Evolutionary conservation across 371 early-diverging fungal genomes (phyloP), one percentile per base, ranked within the genome.

Genomic region (Mucor circinelloides): DNA sequence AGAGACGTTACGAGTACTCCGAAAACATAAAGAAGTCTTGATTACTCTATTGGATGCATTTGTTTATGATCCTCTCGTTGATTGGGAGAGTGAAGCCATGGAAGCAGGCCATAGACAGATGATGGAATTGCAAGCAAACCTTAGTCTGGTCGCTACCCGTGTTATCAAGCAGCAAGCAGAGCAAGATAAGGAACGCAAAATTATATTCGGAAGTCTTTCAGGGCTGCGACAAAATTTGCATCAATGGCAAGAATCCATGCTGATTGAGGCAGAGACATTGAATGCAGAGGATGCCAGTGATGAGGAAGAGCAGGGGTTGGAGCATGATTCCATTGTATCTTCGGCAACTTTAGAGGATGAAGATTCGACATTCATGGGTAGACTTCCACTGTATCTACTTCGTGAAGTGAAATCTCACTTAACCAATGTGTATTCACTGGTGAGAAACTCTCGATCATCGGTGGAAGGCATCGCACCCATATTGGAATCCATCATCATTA

Each of bases 21-120:
- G 92, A 8, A 79, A 86, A 30, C 91, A 95, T 66, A 87, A 88
- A 64, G 94, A 95, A 61, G 86, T 94, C 2, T 77, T 98, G 21
- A 78, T 94, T 21, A 91, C 93, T 0, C 83, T 99, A 50, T 78
- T 99, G 6, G 94, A 96, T 64, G 94, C 95, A 0, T 96, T 99
- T 82, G 90, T 95, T 2, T 94, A 94, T 65, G 99, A 99, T 75
- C 99, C 99, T 1, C 78, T 99, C 38, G 82, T 86, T 10, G 84
- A 85, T 55, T 87, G 84, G 86, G 83, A 82, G 66, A 82, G 74
- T 12, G 86, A 87, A 58, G 74, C 76, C 7, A 76, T 69, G 10
- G 77, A 77, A 56, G 60, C 69, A 6, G 77, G 76, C 8, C 63
- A 80, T 56, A 65, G 76, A 27, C 81, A 79, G 27, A 73, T 78